Percentiles rank a stretch among this genome's conserved stretches.
Evolutionary conservation across 1,284 basidiomycete genomes (phyloP).

Genomic region (Agaricales sp.): DNA sequence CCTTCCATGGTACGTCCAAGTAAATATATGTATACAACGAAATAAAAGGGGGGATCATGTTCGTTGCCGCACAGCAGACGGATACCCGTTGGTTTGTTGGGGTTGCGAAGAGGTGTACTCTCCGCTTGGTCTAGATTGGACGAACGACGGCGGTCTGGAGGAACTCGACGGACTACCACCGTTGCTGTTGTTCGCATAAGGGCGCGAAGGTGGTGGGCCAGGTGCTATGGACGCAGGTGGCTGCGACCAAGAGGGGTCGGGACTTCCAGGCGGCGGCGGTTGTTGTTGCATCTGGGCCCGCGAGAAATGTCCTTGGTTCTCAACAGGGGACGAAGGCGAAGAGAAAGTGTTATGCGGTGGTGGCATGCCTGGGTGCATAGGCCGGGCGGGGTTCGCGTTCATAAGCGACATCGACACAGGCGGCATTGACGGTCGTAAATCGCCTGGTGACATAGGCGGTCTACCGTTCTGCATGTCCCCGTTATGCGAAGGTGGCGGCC

Average conservation of each 20-base stretch:
- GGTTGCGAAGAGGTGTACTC: not conserved
- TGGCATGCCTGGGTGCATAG: not conserved
- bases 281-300: too few species aligned
- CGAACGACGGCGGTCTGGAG: not conserved
- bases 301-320: not conserved
- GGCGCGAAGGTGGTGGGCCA: not conserved
- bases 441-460: not conserved
- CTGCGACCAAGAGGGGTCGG: not conserved
- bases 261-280: not conserved
- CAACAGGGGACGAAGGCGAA: not conserved
- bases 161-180: not conserved
- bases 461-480: not conserved
- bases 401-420: not conserved
- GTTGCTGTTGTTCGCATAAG: not conserved
- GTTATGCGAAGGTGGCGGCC: conserved; percentile 25
- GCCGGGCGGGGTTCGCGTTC: not conserved
- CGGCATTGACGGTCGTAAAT: not conserved
- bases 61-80: not conserved
- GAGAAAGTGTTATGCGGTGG: not conserved
- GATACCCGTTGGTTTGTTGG: not conserved
- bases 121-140: not conserved
- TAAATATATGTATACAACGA: too few species aligned
- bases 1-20: too few species aligned
- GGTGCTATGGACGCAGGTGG: too few species aligned
- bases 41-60: not conserved